These are phyloP conservation scores for Grigorovia humatica DNA, from an alignment of 805 yeast genomes.

Conservation along the genomic window DNA sequence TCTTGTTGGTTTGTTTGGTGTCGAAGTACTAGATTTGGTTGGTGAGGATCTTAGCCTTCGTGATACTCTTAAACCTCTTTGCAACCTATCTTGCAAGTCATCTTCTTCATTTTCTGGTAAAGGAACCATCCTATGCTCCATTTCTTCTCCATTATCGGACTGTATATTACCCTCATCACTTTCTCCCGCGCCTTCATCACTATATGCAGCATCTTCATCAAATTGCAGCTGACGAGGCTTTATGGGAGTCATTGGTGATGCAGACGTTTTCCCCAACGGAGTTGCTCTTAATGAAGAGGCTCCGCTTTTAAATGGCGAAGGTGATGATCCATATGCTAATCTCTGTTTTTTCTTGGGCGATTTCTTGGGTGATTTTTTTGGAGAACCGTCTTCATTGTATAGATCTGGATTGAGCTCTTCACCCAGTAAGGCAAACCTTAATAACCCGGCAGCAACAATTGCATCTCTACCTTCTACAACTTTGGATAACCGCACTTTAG, in stretches of 20 bases:
- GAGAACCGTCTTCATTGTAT: conserved; percentile 10
- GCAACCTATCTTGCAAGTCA: conserved; percentile 20
- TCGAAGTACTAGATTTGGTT: conserved; percentile 10
- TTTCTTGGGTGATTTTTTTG: conserved; percentile 21
- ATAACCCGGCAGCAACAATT: conserved; percentile 68
- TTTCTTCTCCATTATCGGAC: conserved; percentile 11
- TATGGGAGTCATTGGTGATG: conserved; percentile 7
- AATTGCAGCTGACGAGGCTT: conserved; percentile 16
- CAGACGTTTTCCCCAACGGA: conserved; percentile 1
- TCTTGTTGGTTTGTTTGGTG: conserved; percentile 4
- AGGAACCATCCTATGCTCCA: conserved; percentile 17
- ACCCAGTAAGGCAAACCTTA: conserved; percentile 71
- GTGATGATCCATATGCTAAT: conserved; percentile 3
- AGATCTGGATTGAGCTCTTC: conserved; percentile 24
- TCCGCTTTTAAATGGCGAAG: conserved; percentile 3
- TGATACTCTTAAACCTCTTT: conserved; percentile 22
- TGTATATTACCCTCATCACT: conserved; percentile 3
- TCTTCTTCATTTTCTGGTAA: conserved; percentile 25
- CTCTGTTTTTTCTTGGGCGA: conserved; percentile 28
- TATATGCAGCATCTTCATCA: conserved; percentile 26
- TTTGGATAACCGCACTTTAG: conserved; percentile 80
- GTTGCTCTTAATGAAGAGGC: conserved; percentile 11
- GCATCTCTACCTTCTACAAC: conserved; percentile 73
- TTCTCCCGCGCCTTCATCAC: conserved; percentile 9
- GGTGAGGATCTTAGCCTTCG: conserved; percentile 18